Conservation (phyloP, 345 rosid species). For the Populus davidiana region DNA sequence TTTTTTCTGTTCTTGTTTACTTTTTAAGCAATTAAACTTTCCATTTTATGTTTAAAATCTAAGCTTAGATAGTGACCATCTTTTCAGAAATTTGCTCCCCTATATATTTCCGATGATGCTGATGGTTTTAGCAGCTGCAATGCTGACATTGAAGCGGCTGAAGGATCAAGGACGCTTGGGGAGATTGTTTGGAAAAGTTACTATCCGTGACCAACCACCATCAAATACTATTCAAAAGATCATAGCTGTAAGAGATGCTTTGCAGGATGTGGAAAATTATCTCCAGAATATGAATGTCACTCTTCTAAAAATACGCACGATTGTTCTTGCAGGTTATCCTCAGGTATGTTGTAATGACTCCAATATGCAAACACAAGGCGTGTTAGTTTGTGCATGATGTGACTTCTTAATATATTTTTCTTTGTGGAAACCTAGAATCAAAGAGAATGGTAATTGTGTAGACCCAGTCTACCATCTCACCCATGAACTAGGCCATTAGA, state of each 20-base stretch:
- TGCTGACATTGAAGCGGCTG: slow-evolving; percentile 84
- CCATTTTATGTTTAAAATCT: background rate
- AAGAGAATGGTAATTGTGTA: background rate
- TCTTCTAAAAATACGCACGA: slow-evolving; percentile 70
- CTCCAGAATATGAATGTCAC: slow-evolving; percentile 82
- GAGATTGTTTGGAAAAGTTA: slow-evolving; percentile 75
- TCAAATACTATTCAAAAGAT: slow-evolving; percentile 94
- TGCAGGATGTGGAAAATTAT: slow-evolving; percentile 75
- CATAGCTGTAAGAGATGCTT: slow-evolving; percentile 86
- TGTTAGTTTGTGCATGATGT: background rate
- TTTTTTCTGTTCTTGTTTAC: background rate
- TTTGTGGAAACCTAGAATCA: background rate
- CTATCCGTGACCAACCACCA: slow-evolving; percentile 89
- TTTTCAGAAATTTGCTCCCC: slow-evolving; percentile 66
- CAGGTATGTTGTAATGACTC: slow-evolving; percentile 55
- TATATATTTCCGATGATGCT: slow-evolving; percentile 62
- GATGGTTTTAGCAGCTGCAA: slow-evolving; percentile 61
- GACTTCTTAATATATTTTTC: background rate
- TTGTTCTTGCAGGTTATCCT: slow-evolving; percentile 86
- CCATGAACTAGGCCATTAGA: background rate
- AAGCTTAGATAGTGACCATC: slow-evolving; percentile 8
- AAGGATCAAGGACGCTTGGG: slow-evolving; percentile 95
- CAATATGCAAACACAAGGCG: background rate
- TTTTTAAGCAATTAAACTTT: background rate
- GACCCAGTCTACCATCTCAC: background rate